These are phyloP conservation scores for Hypomyces perniciosus DNA, from an alignment of 2,329 filamentous ascomycete species.

Conservation along the genomic window DNA sequence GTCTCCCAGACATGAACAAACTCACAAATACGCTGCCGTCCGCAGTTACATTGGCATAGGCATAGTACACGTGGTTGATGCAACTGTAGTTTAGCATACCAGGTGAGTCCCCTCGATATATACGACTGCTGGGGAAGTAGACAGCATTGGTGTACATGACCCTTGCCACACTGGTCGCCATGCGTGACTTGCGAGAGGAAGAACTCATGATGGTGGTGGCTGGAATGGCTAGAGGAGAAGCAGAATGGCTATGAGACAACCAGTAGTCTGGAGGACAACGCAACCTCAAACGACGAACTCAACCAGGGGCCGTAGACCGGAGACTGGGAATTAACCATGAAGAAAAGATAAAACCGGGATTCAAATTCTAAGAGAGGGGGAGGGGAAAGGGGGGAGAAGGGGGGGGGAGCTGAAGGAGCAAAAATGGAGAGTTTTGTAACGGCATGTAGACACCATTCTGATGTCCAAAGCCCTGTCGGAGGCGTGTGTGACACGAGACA, in stretches of 20 bases:
- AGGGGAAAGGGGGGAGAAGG: not conserved
- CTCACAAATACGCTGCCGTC: slow-evolving; percentile 72
- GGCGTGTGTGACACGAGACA: slow-evolving; percentile 7
- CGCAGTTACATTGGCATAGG: slow-evolving; percentile 66
- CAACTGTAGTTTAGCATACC: slow-evolving; percentile 68
- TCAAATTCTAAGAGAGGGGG: not conserved
- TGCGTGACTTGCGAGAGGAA: slow-evolving; percentile 40
- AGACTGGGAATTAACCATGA: slow-evolving; percentile 2
- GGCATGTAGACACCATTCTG: slow-evolving; percentile 11
- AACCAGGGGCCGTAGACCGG: slow-evolving; percentile 2
- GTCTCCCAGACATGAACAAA: slow-evolving; percentile 17
- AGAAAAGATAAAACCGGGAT: slow-evolving; percentile 2
- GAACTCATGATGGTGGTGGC: slow-evolving; percentile 30
- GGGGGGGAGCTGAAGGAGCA: slow-evolving; percentile 1
- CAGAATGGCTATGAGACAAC: not conserved
- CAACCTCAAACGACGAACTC: not conserved
- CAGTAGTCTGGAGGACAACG: not conserved
- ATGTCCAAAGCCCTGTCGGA: slow-evolving; percentile 12
- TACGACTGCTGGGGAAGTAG: slow-evolving; percentile 75
- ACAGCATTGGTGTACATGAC: slow-evolving; percentile 67
- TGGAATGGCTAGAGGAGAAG: not conserved
- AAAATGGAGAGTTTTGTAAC: slow-evolving; percentile 10
- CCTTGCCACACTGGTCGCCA: slow-evolving; percentile 36
- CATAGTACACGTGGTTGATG: slow-evolving; percentile 77
- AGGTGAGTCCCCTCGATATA: slow-evolving; percentile 68